phyloP scores from a whole-genome alignment of 2,329 filamentous ascomycete species.

The Aureobasidium sp. region DNA sequence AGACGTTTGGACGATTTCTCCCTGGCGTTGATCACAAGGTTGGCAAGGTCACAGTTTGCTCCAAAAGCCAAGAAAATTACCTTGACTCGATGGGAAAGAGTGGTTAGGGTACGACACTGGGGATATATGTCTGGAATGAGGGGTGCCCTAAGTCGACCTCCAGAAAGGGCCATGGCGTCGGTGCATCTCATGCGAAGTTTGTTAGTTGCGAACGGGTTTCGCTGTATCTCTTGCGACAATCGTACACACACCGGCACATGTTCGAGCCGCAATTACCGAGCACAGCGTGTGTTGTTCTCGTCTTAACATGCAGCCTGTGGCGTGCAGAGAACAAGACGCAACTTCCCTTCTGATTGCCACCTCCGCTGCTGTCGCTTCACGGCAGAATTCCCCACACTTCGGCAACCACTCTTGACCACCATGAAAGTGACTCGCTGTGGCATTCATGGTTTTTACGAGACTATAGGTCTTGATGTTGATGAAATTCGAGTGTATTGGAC shows the following conservation, averaged over 20 bases:
- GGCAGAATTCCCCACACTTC: neutral
- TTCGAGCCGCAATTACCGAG: neutral
- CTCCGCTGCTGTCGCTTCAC: neutral
- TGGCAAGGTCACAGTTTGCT: too few species aligned
- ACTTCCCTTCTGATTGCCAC: neutral
- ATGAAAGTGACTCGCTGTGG: constrained; percentile 29
- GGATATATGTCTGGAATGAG: neutral
- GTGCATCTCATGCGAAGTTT: constrained; percentile 2
- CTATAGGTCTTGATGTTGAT: constrained; percentile 35
- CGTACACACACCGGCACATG: neutral
- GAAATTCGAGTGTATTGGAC: constrained; percentile 34
- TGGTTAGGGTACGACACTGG: neutral
- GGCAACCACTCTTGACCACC: neutral
- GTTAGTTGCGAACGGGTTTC: neutral
- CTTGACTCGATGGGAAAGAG: too few species aligned
- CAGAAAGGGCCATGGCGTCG: neutral
- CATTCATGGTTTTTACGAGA: constrained; percentile 36
- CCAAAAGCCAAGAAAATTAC: too few species aligned
- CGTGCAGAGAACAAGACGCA: neutral
- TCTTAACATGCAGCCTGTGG: neutral
- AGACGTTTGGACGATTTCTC: too few species aligned
- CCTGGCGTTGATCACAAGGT: too few species aligned
- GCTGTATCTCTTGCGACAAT: constrained; percentile 6
- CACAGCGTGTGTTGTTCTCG: fast-evolving
- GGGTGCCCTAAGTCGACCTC: neutral